Percentiles rank a stretch among this genome's conserved stretches.
Conservation (phyloP, 148 eudicot genomes). For the Rhododendron ovatum region DNA sequence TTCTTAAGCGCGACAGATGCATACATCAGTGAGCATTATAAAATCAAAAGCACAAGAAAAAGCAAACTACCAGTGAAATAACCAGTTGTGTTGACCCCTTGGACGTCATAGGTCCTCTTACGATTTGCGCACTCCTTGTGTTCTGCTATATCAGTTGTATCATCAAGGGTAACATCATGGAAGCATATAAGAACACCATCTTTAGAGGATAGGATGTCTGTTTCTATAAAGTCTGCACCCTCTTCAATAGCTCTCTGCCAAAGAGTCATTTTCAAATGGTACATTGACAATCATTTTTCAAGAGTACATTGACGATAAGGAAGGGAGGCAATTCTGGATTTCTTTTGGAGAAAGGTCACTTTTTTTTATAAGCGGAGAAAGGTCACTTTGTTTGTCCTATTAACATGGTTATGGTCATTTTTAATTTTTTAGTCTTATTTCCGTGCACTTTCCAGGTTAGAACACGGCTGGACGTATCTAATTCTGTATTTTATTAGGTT, state of each 20-base stretch:
- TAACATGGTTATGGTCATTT: background rate
- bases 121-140: constrained; percentile 75
- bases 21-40: background rate
- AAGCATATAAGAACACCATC: constrained; percentile 71
- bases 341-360: background rate
- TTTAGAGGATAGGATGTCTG: constrained; percentile 59
- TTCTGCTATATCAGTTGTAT: constrained; percentile 61
- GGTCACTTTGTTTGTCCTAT: background rate
- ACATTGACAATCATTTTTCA: background rate
- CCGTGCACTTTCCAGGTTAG: background rate
- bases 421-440: background rate
- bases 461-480: background rate
- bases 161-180: constrained; percentile 78
- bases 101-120: constrained; percentile 75
- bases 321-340: background rate
- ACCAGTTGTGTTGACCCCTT: constrained; percentile 75
- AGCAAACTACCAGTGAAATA: constrained; percentile 48
- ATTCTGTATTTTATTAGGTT: background rate
- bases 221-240: constrained; percentile 90
- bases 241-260: constrained; percentile 92
- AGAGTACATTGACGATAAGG: background rate
- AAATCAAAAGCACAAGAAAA: constrained; percentile 1
- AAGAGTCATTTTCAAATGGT: background rate
- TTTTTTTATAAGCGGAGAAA: background rate
- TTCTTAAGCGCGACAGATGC: background rate